Base-by-base conservation (phyloP, 1,284 basidiomycete species). In the Wallemia hederae region DNA sequence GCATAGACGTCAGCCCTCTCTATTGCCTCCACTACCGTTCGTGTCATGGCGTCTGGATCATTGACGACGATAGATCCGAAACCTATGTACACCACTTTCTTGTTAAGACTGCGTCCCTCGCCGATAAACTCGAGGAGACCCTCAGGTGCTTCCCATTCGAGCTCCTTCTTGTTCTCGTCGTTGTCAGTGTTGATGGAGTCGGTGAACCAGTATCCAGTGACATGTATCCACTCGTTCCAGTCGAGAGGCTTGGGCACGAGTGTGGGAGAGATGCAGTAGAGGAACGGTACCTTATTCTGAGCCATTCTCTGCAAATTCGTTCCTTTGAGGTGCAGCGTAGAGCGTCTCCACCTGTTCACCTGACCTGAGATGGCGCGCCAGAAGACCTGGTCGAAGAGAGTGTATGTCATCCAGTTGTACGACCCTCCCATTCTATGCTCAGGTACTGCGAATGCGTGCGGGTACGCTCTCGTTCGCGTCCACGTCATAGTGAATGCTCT, bases 191-290 rank as follows among this genome's bases (percentile, higher is more conserved):
- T 78, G 61, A 98, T 86, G 68, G 96, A 98, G 33, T 91, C 80
- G 58, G 94, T 76, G 76, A 89, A 90, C 90, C 90, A 96, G 71
- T 92, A 94, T 3, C 89, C 91, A 60, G 89, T 92, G 0, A 96
- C 81, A 60, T 87, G 83, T 63, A 97, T 94, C 87, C 91, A 96
- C 70, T 97, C 92, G 5, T 88, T 87, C 92, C 92, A 98, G 70
- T 98, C 92, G 60, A 94, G 71, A 2, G 90, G 90, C 24, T 81
- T 84, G 7, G 89, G 89, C 11, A 92, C 85, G 25, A 89, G 76
- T 7, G 78, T 77, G 0, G 89, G 56, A 26, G 56, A 58, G 85
- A 67, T 86, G 91, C 69, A 97, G 73, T 98, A 98, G 59, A 98
- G 72, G 75, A 98, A 97, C 1, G 92, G 92, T 55, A 92, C 86